These are phyloP conservation scores for Takakia lepidozioides DNA, from an alignment of 225 moss, liverwort and hornwort species.

Conservation along the genomic window DNA sequence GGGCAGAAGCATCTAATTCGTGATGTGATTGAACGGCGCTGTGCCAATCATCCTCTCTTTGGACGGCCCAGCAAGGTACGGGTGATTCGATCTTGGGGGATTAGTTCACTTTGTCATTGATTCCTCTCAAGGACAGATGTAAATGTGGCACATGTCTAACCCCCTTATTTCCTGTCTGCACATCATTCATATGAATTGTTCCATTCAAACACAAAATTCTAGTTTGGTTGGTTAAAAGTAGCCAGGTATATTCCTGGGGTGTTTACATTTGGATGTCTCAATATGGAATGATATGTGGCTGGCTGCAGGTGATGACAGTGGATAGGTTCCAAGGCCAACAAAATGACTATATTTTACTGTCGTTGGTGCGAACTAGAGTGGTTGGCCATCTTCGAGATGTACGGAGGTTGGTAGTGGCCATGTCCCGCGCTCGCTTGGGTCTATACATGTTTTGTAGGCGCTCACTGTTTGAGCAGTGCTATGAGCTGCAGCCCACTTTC, in stretches of 20 bases:
- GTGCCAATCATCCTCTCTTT: constrained; percentile 84
- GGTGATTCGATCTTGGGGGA: too few species aligned
- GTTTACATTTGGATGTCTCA: too few species aligned
- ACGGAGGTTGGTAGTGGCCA: constrained; percentile 90
- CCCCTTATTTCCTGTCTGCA: too few species aligned
- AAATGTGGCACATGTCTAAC: too few species aligned
- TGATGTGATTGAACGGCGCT: constrained; percentile 82
- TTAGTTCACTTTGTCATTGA: too few species aligned
- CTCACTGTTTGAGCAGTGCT: constrained; percentile 90
- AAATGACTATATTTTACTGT: constrained; percentile 92
- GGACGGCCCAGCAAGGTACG: constrained; percentile 89
- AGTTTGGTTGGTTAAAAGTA: too few species aligned
- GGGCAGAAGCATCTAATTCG: constrained; percentile 98
- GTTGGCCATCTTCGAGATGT: constrained; percentile 98
- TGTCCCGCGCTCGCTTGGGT: constrained; percentile 96
- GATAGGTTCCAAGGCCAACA: constrained; percentile 99
- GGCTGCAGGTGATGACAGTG: constrained; percentile 68
- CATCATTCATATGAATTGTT: too few species aligned
- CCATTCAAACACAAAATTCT: too few species aligned
- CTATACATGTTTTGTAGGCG: constrained; percentile 95
- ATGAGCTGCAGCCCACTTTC: constrained; percentile 97
- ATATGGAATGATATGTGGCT: too few species aligned
- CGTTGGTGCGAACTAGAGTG: constrained; percentile 80
- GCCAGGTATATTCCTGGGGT: too few species aligned
- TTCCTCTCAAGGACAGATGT: too few species aligned